Conservation (phyloP, 441 rosid genomes). For the Populus tomentosa region DNA sequence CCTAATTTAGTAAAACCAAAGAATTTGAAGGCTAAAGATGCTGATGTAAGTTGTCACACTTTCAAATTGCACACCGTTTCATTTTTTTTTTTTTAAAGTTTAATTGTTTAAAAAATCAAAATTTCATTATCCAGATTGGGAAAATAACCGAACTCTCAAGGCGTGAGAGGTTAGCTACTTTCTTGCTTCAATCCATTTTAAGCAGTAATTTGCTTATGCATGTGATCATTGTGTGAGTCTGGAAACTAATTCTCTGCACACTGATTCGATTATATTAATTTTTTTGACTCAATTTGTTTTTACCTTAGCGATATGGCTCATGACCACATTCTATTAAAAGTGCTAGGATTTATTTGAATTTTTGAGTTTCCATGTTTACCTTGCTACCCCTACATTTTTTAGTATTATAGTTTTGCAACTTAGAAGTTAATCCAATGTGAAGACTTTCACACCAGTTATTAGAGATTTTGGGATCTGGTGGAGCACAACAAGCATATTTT, state of each 20-base stretch:
- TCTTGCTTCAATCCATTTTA: not conserved
- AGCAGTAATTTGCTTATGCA: not conserved
- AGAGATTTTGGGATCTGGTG: not conserved
- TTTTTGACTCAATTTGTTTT: not conserved
- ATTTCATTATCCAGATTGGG: slow-evolving; percentile 28
- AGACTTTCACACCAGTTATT: not conserved
- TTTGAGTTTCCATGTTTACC: not conserved
- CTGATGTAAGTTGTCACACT: slow-evolving; percentile 45
- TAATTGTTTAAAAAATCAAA: not conserved
- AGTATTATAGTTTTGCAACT: not conserved
- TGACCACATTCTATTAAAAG: not conserved
- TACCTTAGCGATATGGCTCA: not conserved
- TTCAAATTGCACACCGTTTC: not conserved
- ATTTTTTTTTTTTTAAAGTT: not conserved
- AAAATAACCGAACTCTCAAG: slow-evolving; percentile 72
- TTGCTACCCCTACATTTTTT: not conserved
- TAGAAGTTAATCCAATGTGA: not conserved
- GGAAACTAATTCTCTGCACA: not conserved
- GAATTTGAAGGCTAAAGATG: slow-evolving; percentile 62
- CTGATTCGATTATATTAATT: not conserved
- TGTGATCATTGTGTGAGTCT: not conserved
- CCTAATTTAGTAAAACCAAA: slow-evolving; percentile 62
- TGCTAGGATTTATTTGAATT: not conserved
- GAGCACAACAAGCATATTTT: not conserved
- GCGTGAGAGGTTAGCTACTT: slow-evolving; percentile 64